These are phyloP conservation scores for Maudiozyma pseudohumilis DNA, from an alignment of 805 yeast genomes.

Conservation along the genomic window DNA sequence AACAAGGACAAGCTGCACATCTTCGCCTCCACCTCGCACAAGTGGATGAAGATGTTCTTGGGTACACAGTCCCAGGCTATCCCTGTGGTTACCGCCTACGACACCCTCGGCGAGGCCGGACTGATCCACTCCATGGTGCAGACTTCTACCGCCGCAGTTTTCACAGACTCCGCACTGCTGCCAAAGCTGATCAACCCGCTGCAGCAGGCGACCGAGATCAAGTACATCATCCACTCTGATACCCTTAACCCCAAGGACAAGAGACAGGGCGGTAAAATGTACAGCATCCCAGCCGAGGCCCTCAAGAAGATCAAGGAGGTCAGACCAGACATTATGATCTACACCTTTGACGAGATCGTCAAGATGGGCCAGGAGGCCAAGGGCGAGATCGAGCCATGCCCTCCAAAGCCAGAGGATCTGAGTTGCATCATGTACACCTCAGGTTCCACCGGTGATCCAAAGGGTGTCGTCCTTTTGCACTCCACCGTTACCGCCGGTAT, in stretches of 20 bases:
- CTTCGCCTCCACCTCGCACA: conserved; percentile 80
- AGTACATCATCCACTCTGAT: conserved; percentile 64
- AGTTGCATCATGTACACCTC: conserved; percentile 65
- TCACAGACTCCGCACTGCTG: conserved; percentile 74
- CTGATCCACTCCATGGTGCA: conserved; percentile 76
- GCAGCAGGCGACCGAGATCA: conserved; percentile 48
- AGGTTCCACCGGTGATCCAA: conserved; percentile 70
- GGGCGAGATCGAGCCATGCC: conserved; percentile 30
- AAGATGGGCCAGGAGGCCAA: conserved; percentile 48
- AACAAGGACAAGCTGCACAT: conserved; percentile 54
- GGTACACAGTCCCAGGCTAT: conserved; percentile 71
- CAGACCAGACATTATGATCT: conserved; percentile 67
- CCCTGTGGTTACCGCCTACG: conserved; percentile 94
- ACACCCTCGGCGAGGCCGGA: conserved; percentile 84
- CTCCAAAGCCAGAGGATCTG: conserved; percentile 40
- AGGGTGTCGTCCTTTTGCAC: conserved; percentile 64
- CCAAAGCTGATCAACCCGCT: conserved; percentile 62
- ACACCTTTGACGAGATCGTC: conserved; percentile 55
- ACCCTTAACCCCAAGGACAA: conserved; percentile 48
- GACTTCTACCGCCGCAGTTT: conserved; percentile 69
- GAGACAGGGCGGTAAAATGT: conserved; percentile 53
- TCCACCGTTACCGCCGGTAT: conserved; percentile 67
- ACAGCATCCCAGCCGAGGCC: conserved; percentile 45
- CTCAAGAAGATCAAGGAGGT: conserved; percentile 46
- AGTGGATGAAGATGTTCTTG: conserved; percentile 83